Percentiles rank a stretch among this genome's conserved stretches.
Conservation (phyloP, 805 yeast genomes). For the Starmerella apicola region DNA sequence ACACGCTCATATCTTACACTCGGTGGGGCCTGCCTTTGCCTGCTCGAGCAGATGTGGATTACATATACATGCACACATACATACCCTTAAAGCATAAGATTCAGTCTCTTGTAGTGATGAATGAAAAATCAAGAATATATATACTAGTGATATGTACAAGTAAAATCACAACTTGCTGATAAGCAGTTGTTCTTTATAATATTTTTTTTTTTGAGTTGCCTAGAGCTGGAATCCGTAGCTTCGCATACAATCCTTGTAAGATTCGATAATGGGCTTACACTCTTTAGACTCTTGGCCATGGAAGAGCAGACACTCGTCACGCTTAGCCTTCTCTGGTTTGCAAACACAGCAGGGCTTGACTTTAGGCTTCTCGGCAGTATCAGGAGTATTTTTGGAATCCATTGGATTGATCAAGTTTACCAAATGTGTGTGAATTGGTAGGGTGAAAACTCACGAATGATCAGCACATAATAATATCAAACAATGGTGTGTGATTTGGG, state of each 20-base stretch:
- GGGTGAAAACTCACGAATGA: no score
- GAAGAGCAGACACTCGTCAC: slow-evolving; percentile 78
- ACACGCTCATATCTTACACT: slow-evolving; percentile 62
- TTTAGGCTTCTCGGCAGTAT: slow-evolving; percentile 27
- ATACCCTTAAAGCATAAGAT: no score
- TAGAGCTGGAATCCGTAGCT: slow-evolving; percentile 63
- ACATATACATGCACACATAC: not conserved
- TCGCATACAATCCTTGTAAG: slow-evolving; percentile 82
- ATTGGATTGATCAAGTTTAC: not conserved
- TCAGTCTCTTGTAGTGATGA: no score
- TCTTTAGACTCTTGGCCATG: slow-evolving; percentile 76
- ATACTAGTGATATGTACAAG: not conserved
- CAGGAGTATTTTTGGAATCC: slow-evolving; percentile 1
- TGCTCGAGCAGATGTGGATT: no score
- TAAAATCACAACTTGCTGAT: no score
- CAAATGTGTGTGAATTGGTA: not conserved
- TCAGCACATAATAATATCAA: no score
- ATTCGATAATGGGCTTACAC: slow-evolving; percentile 56
- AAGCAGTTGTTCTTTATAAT: no score
- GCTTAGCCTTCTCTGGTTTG: slow-evolving; percentile 59
- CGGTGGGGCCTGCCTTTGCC: slow-evolving; percentile 46
- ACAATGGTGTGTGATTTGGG: no score
- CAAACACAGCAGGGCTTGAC: slow-evolving; percentile 98
- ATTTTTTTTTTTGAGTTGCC: not conserved
- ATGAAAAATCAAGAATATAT: no score